Conservation (phyloP, 306 rosid species). For the Cyclanthera cordifolia region DNA sequence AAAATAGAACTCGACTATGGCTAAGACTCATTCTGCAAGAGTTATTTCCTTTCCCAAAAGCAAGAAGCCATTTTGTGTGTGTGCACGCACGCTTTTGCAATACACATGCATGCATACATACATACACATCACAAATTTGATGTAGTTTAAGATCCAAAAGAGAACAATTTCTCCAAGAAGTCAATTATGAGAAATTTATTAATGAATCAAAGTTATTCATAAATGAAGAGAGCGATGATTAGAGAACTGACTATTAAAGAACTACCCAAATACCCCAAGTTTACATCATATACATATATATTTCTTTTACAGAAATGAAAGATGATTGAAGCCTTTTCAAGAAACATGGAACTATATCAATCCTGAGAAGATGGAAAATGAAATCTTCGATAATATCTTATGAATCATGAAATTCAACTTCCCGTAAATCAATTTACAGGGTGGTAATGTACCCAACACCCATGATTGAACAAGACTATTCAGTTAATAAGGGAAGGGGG, state of each 20-base stretch:
- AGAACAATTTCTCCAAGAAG: too few species aligned
- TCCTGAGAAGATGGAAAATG: not conserved
- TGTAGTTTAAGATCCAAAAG: too few species aligned
- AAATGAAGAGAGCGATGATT: too few species aligned
- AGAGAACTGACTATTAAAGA: too few species aligned
- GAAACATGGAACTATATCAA: not conserved
- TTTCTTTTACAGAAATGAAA: not conserved
- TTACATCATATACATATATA: not conserved
- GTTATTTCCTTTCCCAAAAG: not conserved
- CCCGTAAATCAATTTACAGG: not conserved
- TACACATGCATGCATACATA: too few species aligned
- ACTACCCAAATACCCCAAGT: too few species aligned
- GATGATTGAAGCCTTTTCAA: not conserved
- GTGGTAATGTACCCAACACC: not conserved
- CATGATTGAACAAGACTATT: not conserved
- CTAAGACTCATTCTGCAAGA: not conserved
- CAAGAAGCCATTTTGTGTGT: not conserved
- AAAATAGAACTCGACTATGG: conserved; percentile 2
- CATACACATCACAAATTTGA: not conserved
- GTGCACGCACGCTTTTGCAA: not conserved
- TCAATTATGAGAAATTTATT: too few species aligned
- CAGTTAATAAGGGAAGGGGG: conserved; percentile 1
- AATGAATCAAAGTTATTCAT: too few species aligned
- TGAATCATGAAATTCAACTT: not conserved
- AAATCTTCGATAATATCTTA: not conserved